Base-by-base conservation (phyloP, 495 filamentous ascomycete genomes). In the Amniculicola lignicola region DNA sequence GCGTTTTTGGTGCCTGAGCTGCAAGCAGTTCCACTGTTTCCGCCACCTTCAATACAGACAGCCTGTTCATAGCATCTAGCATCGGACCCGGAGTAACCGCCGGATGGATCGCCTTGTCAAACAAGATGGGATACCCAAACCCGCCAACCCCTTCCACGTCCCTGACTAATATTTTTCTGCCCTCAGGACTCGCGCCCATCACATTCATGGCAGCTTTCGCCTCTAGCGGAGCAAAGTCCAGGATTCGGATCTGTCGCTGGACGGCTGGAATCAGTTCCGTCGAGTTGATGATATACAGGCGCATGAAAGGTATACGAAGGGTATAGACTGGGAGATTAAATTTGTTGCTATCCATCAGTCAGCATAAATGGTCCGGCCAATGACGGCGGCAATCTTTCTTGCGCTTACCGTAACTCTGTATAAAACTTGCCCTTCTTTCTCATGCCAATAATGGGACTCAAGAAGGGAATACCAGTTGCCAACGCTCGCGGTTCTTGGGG, bases 41-140 rank as follows among this genome's bases (percentile, higher is more conserved):
- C 3, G 65, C 48, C 22, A 69, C 49, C 14, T 71, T 69, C 25
- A 54, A 37, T 23, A 72, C 56, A 67, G 73, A 72, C 22, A 47
- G 22, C 12, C 64, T 67, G 57, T 74, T 74, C 71, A 76, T 74
- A 16, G 65, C 69, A 51, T 76, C 70, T 7, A 74, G 61, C 1
- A 48, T 48, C 10, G 56, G 18, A 24, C 71, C 70, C 4, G 72
- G 69, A 2, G 61, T 58, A 12, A 74, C 64, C 0, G 64, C 64
- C 14, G 65, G 36, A 19, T 61, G 65, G 54, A 76, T 72, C 14
- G 57, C 57, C 4, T 54, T 67, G 21, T 38, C 38, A 31, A 70
- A 68, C 11, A 59, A 31, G 59, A 69, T 67, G 1, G 66, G 72
- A 23, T 73, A 54, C 23, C 66, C 60, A 24, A 28, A 64, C 37